Conservation (phyloP, 2,329 filamentous ascomycete species). For the Talaromyces sp. region DNA sequence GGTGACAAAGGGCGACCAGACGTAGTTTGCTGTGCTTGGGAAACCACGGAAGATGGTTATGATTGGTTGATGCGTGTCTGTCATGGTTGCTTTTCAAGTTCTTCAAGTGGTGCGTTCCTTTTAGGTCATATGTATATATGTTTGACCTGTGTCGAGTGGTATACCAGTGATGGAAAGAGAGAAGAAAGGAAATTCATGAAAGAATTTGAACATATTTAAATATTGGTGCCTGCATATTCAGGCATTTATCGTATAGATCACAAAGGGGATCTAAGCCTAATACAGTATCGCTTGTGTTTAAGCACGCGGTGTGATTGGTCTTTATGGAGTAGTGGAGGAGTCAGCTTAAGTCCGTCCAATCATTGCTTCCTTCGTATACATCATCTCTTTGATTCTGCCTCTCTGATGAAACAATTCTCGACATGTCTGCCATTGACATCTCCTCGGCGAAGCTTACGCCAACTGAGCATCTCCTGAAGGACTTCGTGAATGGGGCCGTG, state of each 20-base stretch:
- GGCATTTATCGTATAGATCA: not conserved
- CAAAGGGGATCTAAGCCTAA: not conserved
- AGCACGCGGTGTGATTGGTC: not conserved
- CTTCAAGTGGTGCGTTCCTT: not conserved
- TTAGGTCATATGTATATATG: not conserved
- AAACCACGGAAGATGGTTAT: conserved; percentile 51
- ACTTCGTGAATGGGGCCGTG: not conserved
- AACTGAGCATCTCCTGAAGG: conserved; percentile 11
- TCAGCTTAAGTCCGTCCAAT: not conserved
- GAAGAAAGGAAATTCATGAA: not conserved
- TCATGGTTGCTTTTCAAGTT: not conserved
- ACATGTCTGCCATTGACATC: conserved; percentile 1
- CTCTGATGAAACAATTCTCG: not conserved
- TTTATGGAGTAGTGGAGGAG: not conserved
- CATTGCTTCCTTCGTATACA: not conserved
- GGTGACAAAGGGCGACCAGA: conserved; percentile 59
- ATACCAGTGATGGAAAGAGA: not conserved
- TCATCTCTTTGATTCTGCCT: too few species aligned
- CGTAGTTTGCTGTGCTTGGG: conserved; percentile 37
- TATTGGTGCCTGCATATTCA: not conserved
- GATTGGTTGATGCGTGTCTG: not conserved
- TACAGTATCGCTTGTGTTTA: not conserved
- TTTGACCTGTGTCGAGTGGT: not conserved
- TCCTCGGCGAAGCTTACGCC: conserved; percentile 13
- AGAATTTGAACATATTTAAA: not conserved